These are phyloP conservation scores for Penicillium tannophilum DNA, from an alignment of 495 filamentous ascomycete genomes.

Conservation along the genomic window DNA sequence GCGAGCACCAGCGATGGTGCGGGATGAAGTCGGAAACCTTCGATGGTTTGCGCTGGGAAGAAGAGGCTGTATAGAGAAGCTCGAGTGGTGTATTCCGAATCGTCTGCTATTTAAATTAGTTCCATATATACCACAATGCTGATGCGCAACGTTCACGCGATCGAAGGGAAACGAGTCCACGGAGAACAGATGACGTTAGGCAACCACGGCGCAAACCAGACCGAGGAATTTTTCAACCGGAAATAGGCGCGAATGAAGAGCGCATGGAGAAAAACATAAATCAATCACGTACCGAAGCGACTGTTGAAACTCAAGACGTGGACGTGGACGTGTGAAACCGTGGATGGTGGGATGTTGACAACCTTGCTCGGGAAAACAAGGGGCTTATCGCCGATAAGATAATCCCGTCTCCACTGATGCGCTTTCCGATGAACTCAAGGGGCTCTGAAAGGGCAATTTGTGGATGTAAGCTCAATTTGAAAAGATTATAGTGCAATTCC, in stretches of 20 bases:
- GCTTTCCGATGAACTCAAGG: constrained; percentile 11
- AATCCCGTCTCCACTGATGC: constrained; percentile 24
- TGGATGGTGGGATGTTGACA: constrained; percentile 31
- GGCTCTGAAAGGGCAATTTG: background rate
- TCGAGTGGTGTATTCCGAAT: background rate
- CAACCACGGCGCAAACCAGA: background rate
- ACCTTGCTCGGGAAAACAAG: constrained; percentile 27
- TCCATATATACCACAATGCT: background rate
- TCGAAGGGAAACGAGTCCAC: background rate
- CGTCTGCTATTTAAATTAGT: background rate
- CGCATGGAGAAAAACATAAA: background rate
- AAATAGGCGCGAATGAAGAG: background rate
- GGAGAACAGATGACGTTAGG: background rate
- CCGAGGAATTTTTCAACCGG: background rate
- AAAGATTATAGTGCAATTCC: background rate
- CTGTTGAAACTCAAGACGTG: background rate
- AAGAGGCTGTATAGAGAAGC: background rate
- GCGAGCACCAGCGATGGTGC: constrained; percentile 8
- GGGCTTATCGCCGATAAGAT: constrained; percentile 39
- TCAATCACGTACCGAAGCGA: constrained; percentile 14
- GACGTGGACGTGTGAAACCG: constrained; percentile 14
- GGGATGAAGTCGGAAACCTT: constrained; percentile 10
- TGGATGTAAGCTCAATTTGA: background rate
- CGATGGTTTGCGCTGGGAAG: background rate
- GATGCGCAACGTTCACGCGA: background rate